Evolutionary conservation across 768 basidiomycete species (phyloP), one percentile per base, ranked within the genome.

Genomic region (Leccinum aurantiacum): DNA sequence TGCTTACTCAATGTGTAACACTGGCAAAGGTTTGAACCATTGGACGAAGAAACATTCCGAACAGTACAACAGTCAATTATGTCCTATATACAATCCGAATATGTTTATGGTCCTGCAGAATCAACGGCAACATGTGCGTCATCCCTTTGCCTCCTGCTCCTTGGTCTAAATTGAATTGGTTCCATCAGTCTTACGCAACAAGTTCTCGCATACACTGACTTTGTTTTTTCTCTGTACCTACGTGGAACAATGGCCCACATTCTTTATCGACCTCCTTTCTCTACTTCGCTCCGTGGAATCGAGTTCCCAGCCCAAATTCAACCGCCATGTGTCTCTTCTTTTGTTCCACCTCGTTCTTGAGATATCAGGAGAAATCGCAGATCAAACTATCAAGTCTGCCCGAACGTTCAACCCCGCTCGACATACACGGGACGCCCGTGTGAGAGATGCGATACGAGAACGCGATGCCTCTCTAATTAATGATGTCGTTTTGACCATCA

Each of bases 311-410:
- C 77, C 83, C 44, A 79, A 83, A 25, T 86, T 89, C 76, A 96
- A 95, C 72, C 84, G 84, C 48, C 91, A 95, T 68, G 84, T 96
- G 33, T 90, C 90, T 22, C 81, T 95, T 29, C 83, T 99, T 59
- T 87, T 97, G 72, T 91, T 98, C 72, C 94, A 91, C 68, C 81
- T 98, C 65, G 81, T 99, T 48, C 86, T 91, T 60, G 97, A 99
- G 73, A 95, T 98, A 56, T 95, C 95, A 0, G 91, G 91, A 13
- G 97, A 99, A 74, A 91, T 98, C n/a, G 93, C 93, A 53, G 97
- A 99, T 77, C 90, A 93, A 68, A 85, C 93, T 62, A 86, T 98
- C 67, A 94, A 96, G 75, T 83, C 91, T 53, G 95, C 95, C 14
- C 81, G 95, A 54, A 73, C 84, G 47, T 94, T 84, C 71, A 86